Evolutionary conservation across 768 basidiomycete species (phyloP).

Genomic region (Crassisporium funariophilum): DNA sequence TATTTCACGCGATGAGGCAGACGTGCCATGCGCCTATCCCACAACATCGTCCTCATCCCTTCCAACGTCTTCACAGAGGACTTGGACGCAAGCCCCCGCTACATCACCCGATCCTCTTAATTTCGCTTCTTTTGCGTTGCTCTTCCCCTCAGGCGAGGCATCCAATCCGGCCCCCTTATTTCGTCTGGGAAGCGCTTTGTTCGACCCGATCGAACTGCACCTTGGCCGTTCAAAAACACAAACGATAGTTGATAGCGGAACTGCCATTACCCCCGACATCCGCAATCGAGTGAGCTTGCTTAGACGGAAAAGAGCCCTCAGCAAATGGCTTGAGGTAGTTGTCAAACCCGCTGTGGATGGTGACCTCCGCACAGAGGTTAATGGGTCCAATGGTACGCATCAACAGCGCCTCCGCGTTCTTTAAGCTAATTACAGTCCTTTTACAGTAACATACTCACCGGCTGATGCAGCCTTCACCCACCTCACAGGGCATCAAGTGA

Average conservation of each 20-base stretch:
- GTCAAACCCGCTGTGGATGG: constrained; percentile 73
- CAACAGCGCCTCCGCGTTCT: not conserved
- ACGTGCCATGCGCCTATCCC: constrained; percentile 70
- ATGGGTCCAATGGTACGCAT: constrained; percentile 29
- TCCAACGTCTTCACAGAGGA: constrained; percentile 10
- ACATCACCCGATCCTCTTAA: constrained; percentile 47
- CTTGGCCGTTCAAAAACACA: constrained; percentile 40
- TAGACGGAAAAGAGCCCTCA: constrained; percentile 77
- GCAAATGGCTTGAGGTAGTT: constrained; percentile 80
- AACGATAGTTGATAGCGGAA: constrained; percentile 11
- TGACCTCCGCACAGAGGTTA: constrained; percentile 49
- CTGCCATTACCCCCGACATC: constrained; percentile 58
- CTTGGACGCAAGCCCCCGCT: constrained; percentile 23
- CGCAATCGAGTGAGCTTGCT: constrained; percentile 61
- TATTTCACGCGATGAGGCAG: constrained; percentile 69
- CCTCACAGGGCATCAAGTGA: constrained; percentile 87
- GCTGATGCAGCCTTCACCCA: constrained; percentile 68
- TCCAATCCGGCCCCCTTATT: constrained; percentile 81
- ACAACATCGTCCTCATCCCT: constrained; percentile 35
- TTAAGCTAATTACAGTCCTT: not conserved
- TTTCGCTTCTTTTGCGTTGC: constrained; percentile 75
- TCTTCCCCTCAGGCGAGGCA: constrained; percentile 72
- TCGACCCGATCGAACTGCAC: constrained; percentile 77
- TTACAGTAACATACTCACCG: constrained; percentile 38
- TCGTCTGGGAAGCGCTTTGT: constrained; percentile 86